These are phyloP conservation scores for Eucalyptus melliodora DNA, from an alignment of 345 rosid genomes.

Conservation along the genomic window DNA sequence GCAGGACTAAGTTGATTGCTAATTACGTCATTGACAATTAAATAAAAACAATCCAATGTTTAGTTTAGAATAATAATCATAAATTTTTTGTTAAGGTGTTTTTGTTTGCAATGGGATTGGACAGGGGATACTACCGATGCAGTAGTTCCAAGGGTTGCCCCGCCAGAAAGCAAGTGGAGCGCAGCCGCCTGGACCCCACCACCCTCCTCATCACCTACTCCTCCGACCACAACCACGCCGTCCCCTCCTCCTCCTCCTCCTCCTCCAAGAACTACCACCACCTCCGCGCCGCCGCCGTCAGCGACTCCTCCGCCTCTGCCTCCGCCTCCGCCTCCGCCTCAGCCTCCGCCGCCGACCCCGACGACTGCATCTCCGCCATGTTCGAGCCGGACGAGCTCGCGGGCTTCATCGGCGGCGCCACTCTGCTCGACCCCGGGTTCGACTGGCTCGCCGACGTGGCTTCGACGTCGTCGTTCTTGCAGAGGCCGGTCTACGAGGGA, in stretches of 20 bases:
- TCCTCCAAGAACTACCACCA: conserved; percentile 4
- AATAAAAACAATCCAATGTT: background rate
- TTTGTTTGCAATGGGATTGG: background rate
- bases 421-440: conserved; percentile 26
- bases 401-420: conserved; percentile 12
- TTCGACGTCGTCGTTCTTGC: conserved; percentile 10
- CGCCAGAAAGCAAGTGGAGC: conserved; percentile 73
- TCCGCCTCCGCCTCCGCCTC: background rate
- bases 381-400: background rate
- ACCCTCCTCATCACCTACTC: conserved; percentile 53
- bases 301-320: conserved; percentile 1
- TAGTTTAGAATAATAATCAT: background rate
- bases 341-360: background rate
- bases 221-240: conserved; percentile 57
- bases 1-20: background rate
- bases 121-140: conserved; percentile 75
- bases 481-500: conserved; percentile 15
- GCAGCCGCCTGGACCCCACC: conserved; percentile 58
- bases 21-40: background rate
- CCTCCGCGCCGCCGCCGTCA: conserved; percentile 7
- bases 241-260: conserved; percentile 36
- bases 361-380: background rate
- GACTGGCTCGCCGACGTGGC: conserved; percentile 51
- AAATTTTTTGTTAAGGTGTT: background rate
- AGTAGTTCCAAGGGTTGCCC: conserved; percentile 80